phyloP scores from a whole-genome alignment of 1,284 basidiomycete species.

The Cutaneotrichosporon mucoides region DNA sequence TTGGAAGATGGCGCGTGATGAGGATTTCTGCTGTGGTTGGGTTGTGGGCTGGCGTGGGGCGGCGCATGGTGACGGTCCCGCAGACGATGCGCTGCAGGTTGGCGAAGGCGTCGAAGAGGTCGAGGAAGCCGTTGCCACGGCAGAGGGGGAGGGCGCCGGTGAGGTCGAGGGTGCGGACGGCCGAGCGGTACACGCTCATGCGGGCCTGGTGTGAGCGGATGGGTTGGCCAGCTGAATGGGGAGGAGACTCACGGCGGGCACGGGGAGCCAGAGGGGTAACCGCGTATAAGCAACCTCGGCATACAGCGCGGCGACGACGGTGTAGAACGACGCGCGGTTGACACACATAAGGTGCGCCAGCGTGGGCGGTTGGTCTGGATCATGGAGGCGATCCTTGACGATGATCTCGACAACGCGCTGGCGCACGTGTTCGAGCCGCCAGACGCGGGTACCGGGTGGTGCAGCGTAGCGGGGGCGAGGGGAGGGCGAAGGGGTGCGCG shows the following conservation, averaged over 20 bases:
- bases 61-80: background rate
- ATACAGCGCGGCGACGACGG: background rate
- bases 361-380: background rate
- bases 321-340: background rate
- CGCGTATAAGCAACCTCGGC: background rate
- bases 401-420: background rate
- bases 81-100: background rate
- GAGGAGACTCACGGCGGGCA: background rate
- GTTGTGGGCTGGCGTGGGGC: background rate
- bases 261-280: background rate
- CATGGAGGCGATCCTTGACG: background rate
- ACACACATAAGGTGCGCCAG: background rate
- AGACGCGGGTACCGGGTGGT: background rate
- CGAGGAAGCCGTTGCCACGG: background rate
- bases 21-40: background rate
- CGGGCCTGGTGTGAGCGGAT: background rate
- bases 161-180: background rate
- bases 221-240: background rate
- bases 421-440: background rate
- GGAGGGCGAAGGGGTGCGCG: background rate
- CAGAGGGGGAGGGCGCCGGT: background rate
- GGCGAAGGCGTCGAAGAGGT: background rate
- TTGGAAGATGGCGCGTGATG: background rate
- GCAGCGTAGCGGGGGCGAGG: background rate
- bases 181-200: constrained; percentile 1